A percentile compares a stretch with the other conserved stretches of the same genome.
Conservation (phyloP, 2,329 filamentous ascomycete species). For the Mollisia scopiformis region DNA sequence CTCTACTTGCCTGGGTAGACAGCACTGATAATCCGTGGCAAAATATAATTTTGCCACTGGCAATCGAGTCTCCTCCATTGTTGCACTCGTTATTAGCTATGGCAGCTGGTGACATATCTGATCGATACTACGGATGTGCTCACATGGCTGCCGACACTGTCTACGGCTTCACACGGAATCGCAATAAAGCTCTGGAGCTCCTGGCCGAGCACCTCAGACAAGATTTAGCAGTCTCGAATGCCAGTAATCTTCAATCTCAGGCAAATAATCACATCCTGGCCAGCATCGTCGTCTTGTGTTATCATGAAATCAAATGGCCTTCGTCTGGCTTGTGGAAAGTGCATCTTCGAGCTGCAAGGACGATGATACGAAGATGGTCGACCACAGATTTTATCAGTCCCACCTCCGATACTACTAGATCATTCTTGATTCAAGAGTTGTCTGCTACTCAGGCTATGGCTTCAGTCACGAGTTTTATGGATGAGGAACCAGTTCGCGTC, state of each 20-base stretch:
- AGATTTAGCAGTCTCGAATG: background rate
- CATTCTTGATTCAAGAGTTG: background rate
- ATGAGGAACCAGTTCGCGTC: background rate
- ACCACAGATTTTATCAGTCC: background rate
- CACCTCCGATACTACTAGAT: background rate
- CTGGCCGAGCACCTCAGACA: background rate
- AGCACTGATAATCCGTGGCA: constrained; percentile 1
- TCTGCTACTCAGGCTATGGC: background rate
- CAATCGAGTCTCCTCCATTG: background rate
- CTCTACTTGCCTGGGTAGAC: constrained; percentile 26
- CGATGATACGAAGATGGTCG: background rate
- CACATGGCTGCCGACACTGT: background rate
- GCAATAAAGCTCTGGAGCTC: background rate
- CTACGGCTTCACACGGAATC: background rate
- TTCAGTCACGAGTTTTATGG: background rate
- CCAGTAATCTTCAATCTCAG: background rate
- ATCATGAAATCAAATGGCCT: background rate
- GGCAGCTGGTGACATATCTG: background rate
- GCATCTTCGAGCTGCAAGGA: background rate
- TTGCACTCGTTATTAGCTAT: background rate
- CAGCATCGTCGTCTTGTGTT: background rate
- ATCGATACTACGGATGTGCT: background rate
- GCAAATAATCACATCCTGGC: background rate
- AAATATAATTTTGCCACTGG: constrained; percentile 1
- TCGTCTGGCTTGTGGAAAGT: background rate